phyloP scores from a whole-genome alignment of 2,329 filamentous ascomycete species.

The Teratosphaeria nubilosa region DNA sequence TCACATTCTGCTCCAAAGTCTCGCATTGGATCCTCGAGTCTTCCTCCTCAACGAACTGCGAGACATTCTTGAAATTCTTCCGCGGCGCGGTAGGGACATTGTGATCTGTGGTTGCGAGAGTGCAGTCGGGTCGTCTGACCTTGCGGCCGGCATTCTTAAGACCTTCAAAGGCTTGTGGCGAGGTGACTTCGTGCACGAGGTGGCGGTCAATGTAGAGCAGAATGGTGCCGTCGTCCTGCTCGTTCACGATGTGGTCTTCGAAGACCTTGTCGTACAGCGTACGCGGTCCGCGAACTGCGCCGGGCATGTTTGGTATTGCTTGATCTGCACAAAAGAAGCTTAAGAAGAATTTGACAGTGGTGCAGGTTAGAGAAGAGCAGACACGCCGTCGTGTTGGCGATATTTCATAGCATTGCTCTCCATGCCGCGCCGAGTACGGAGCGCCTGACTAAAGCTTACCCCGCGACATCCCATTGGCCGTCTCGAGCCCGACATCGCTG shows the following conservation, averaged over 20 bases:
- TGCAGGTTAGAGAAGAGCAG: neutral
- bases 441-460: neutral
- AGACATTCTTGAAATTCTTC: conserved; percentile 88
- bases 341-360: neutral
- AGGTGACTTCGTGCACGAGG: conserved; percentile 96
- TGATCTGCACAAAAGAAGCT: neutral
- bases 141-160: conserved; percentile 78
- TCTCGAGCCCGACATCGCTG: neutral
- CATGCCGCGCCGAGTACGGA: neutral
- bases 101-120: conserved; percentile 91
- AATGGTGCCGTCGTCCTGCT: conserved; percentile 87
- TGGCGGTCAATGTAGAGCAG: conserved; percentile 93
- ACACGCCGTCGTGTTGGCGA: neutral
- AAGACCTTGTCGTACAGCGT: conserved; percentile 98
- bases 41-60: conserved; percentile 85
- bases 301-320: conserved; percentile 13
- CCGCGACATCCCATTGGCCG: neutral
- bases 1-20: conserved; percentile 94
- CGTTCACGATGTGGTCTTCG: conserved; percentile 84
- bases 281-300: conserved; percentile 27
- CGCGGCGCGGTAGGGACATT: conserved; percentile 88
- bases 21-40: conserved; percentile 90
- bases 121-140: conserved; percentile 80
- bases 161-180: conserved; percentile 96
- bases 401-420: neutral